Percentiles rank a stretch among this genome's conserved stretches.
Conservation (phyloP, 805 yeast genomes). For the Clavispora asparagi region DNA sequence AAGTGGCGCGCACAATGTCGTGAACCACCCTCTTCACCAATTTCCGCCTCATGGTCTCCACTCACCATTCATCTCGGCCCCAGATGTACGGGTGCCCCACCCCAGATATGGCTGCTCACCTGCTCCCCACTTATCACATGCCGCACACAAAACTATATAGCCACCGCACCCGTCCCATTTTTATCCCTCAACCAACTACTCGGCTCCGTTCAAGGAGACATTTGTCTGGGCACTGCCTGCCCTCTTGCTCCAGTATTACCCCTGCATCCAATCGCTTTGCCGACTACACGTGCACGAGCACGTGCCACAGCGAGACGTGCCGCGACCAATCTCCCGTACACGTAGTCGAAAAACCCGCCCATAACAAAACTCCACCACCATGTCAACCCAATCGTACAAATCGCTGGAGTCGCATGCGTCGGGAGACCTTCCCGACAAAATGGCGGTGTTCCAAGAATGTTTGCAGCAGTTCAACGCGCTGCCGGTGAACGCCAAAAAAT, state of each 20-base stretch:
- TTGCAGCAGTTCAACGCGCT: slow-evolving; percentile 86
- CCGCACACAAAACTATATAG: not conserved
- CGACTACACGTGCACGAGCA: not conserved
- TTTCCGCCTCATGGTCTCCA: too few relatives aligned
- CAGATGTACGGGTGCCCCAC: too few relatives aligned
- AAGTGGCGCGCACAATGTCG: too few relatives aligned
- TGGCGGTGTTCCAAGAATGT: slow-evolving; percentile 97
- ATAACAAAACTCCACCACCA: slow-evolving; percentile 19
- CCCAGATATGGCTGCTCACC: too few relatives aligned
- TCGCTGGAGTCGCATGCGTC: slow-evolving; percentile 70
- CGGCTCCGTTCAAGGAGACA: too few relatives aligned
- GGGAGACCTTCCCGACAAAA: slow-evolving; percentile 74
- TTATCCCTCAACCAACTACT: too few relatives aligned
- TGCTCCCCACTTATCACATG: too few relatives aligned
- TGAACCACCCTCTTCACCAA: too few relatives aligned
- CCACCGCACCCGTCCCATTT: too few relatives aligned
- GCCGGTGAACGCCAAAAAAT: slow-evolving; percentile 82
- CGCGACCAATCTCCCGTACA: slow-evolving; percentile 8
- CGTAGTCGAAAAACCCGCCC: slow-evolving; percentile 13
- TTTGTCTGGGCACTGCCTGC: too few relatives aligned
- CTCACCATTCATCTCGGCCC: too few relatives aligned
- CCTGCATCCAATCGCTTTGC: not conserved
- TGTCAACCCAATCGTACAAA: slow-evolving; percentile 84
- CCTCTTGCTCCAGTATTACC: too few relatives aligned
- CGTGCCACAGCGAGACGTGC: not conserved